phyloP scores from a whole-genome alignment of 441 rosid species.

The Populus hybrid region DNA sequence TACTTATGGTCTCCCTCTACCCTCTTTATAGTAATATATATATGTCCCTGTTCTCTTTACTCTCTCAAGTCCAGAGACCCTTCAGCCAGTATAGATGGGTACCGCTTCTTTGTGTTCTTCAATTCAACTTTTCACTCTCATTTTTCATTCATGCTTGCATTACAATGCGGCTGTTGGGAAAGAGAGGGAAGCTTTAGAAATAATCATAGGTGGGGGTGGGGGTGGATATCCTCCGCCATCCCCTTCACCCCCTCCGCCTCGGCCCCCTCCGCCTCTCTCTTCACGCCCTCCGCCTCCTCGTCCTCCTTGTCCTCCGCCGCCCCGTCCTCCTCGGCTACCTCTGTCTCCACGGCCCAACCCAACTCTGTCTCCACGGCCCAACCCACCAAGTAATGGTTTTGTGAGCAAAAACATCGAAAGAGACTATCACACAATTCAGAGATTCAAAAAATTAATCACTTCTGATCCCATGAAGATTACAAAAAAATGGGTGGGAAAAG shows the following conservation, averaged over 20 bases:
- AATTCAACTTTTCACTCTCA: conserved; percentile 6
- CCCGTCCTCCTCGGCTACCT: not conserved
- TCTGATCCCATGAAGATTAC: conserved; percentile 1
- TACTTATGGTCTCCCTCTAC: conserved; percentile 1
- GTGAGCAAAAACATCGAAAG: not conserved
- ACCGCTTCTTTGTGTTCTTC: conserved; percentile 4
- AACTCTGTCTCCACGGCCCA: not conserved
- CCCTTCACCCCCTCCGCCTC: not conserved
- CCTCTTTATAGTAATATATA: not conserved
- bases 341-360: not conserved
- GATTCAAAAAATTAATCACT: conserved; percentile 6
- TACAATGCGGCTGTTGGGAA: not conserved
- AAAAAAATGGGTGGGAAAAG: conserved; percentile 15
- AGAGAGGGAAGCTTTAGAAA: conserved; percentile 24
- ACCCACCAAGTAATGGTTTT: not conserved
- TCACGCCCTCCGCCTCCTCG: not conserved
- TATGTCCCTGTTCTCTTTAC: not conserved
- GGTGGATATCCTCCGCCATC: not conserved
- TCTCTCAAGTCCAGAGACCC: not conserved
- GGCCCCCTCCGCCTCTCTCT: accelerated
- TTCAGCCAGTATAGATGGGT: not conserved
- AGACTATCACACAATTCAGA: conserved; percentile 2
- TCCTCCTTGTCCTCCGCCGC: not conserved
- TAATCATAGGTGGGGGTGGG: conserved; percentile 27
- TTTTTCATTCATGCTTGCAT: conserved; percentile 2